Evolutionary conservation across 2,329 filamentous ascomycete species (phyloP), one percentile per base, ranked within the genome.

Genomic region (Fusarium domesticum): DNA sequence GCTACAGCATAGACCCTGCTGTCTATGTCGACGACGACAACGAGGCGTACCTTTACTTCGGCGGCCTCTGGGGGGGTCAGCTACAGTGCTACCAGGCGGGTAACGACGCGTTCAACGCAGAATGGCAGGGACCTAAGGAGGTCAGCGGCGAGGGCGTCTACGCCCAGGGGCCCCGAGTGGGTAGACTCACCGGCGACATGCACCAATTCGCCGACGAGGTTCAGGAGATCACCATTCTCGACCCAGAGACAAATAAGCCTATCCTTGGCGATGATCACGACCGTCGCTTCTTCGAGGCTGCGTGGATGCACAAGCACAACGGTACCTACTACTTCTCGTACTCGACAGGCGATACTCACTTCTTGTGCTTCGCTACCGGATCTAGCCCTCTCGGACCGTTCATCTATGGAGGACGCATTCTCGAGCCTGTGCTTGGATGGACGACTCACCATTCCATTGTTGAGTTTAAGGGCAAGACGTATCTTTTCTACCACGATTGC

Each of bases 371-470:
- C 61, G 87, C 83, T 1, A 80, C 76, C 3, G 78, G 83, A 0
- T 70, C 78, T 5, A 81, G 67, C 45, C 86, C 87, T 1, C 67
- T 80, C 10, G 86, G 87, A 0, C 86, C 87, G 0, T 90, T 90
- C 57, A 85, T 80, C 1, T 90, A 89, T 50, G 76, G 73, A 0
- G 86, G 87, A 0, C 70, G 80, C 36, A 84, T 91, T 42, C 64
- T 91, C 37, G 85, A 89, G 71, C 87, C 86, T 0, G 87, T 91
- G 5, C 65, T 86, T 18, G 86, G 87, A 1, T 91, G 87, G 87
- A 90, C 87, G 34, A 91, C 87, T 42, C 87, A 90, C 67, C 87
- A 90, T 64, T 87, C 82, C 3, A 84, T 91, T 54, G 84, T 84
- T 8, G 84, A 89, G 71, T 88, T 86, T 60, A 64, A 80, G 65